Conservation (phyloP, 2,329 filamentous ascomycete species). For the Aureobasidium pullulans region DNA sequence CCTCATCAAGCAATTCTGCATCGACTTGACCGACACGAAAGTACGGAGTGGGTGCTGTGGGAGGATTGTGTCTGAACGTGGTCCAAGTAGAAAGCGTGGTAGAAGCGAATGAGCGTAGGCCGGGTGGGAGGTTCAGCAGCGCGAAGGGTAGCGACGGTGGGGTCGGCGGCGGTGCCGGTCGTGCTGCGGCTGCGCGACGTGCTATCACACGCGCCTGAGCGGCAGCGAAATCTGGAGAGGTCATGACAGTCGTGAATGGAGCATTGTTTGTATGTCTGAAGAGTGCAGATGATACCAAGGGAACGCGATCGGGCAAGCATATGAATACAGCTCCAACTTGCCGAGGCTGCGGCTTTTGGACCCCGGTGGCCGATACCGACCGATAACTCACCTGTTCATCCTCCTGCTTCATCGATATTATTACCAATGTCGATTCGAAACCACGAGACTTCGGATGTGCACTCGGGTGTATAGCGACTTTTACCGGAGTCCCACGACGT, state of each 20-base stretch:
- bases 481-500: not conserved
- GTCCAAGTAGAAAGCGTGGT: constrained; percentile 17
- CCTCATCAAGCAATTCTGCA: constrained; percentile 88
- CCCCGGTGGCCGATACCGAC: not conserved
- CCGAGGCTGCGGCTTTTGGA: constrained; percentile 6
- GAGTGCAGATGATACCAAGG: not conserved
- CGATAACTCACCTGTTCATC: constrained; percentile 6
- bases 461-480: not conserved
- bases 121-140: constrained; percentile 38
- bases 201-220: constrained; percentile 81
- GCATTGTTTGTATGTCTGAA: not conserved
- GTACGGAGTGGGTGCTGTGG: constrained; percentile 72
- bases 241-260: constrained; percentile 34
- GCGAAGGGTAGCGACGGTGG: constrained; percentile 18
- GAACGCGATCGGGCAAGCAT: not conserved
- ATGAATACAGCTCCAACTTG: not conserved
- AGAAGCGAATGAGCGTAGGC: constrained; percentile 46
- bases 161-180: constrained; percentile 37
- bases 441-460: not conserved
- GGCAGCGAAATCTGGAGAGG: constrained; percentile 67
- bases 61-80: constrained; percentile 61
- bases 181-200: constrained; percentile 63
- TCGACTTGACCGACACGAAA: constrained; percentile 96
- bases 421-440: not conserved
- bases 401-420: not conserved